Evolutionary conservation across 257 asterid genomes (phyloP).

Genomic region (Echites panduratus): DNA sequence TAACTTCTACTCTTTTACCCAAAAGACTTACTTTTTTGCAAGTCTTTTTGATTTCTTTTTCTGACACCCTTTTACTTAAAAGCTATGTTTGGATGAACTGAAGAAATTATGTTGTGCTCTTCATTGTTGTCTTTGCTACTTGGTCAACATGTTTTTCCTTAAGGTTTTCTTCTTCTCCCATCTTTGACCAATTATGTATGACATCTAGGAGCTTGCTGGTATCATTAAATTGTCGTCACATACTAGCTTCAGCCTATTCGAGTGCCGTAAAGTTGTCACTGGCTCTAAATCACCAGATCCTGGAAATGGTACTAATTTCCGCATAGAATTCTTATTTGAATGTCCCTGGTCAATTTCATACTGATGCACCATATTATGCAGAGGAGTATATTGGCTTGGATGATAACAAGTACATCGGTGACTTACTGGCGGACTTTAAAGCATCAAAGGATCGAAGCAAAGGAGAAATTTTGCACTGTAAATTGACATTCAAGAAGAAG

Average conservation of each 20-base stretch:
- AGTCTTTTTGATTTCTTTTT: not conserved
- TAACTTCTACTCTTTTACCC: not conserved
- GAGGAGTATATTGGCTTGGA: slow-evolving; percentile 93
- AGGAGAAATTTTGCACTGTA: slow-evolving; percentile 92
- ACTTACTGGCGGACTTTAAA: slow-evolving; percentile 90
- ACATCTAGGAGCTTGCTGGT: slow-evolving; percentile 87
- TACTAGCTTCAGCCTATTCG: slow-evolving; percentile 90
- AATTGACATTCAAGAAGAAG: slow-evolving; percentile 81
- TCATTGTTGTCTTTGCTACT: not conserved
- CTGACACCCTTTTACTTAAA: not conserved
- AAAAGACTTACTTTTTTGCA: not conserved
- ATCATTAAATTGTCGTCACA: slow-evolving; percentile 80
- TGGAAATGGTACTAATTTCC: slow-evolving; percentile 63
- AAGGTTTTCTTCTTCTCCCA: not conserved
- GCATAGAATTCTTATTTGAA: slow-evolving; percentile 8
- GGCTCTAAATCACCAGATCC: slow-evolving; percentile 88
- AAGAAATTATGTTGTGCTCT: not conserved
- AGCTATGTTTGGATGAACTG: not conserved
- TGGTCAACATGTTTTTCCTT: not conserved
- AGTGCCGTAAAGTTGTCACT: slow-evolving; percentile 82
- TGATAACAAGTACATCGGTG: slow-evolving; percentile 92
- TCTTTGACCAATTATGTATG: slow-evolving; percentile 14
- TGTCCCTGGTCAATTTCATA: not conserved
- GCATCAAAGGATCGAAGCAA: slow-evolving; percentile 89
- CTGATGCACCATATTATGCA: slow-evolving; percentile 22